Conservation (phyloP, 2,329 filamentous ascomycete species). For the Trichophaea hybrida region DNA sequence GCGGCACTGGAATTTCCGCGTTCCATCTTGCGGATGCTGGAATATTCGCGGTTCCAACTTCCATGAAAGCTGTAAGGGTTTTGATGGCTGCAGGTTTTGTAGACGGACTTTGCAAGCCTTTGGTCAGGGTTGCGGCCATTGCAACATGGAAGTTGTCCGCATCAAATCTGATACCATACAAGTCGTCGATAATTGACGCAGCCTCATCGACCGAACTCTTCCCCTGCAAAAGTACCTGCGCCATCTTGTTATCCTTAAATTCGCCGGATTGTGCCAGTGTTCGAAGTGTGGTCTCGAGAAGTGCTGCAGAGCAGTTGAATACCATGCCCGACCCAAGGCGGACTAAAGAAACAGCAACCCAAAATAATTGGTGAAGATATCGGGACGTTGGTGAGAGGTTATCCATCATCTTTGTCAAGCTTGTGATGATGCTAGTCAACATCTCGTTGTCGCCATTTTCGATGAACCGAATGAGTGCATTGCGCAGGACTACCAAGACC, state of each 20-base stretch:
- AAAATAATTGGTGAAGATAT: slow-evolving; percentile 55
- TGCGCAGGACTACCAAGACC: slow-evolving; percentile 52
- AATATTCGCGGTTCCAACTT: slow-evolving; percentile 35
- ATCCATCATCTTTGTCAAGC: slow-evolving; percentile 56
- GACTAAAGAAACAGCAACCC: slow-evolving; percentile 52
- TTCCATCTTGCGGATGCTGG: slow-evolving; percentile 19
- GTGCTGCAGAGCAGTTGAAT: slow-evolving; percentile 51
- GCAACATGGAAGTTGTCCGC: slow-evolving; percentile 53
- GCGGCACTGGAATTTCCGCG: slow-evolving; percentile 29
- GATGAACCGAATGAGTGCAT: slow-evolving; percentile 49
- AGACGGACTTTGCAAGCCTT: slow-evolving; percentile 48
- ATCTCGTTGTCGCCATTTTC: slow-evolving; percentile 53
- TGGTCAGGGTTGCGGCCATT: slow-evolving; percentile 48
- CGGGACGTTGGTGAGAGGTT: slow-evolving; percentile 52
- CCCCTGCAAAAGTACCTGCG: slow-evolving; percentile 46
- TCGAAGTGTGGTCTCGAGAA: slow-evolving; percentile 49
- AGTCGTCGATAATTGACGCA: slow-evolving; percentile 46
- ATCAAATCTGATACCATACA: slow-evolving; percentile 51
- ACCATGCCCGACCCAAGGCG: slow-evolving; percentile 47
- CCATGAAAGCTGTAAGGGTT: slow-evolving; percentile 48
- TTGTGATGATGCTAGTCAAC: slow-evolving; percentile 52
- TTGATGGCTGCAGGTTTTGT: slow-evolving; percentile 46
- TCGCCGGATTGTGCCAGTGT: slow-evolving; percentile 50
- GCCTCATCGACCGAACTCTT: slow-evolving; percentile 47
- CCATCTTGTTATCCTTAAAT: slow-evolving; percentile 45